phyloP scores from a whole-genome alignment of 768 basidiomycete genomes.

The Cubamyces lactineus region DNA sequence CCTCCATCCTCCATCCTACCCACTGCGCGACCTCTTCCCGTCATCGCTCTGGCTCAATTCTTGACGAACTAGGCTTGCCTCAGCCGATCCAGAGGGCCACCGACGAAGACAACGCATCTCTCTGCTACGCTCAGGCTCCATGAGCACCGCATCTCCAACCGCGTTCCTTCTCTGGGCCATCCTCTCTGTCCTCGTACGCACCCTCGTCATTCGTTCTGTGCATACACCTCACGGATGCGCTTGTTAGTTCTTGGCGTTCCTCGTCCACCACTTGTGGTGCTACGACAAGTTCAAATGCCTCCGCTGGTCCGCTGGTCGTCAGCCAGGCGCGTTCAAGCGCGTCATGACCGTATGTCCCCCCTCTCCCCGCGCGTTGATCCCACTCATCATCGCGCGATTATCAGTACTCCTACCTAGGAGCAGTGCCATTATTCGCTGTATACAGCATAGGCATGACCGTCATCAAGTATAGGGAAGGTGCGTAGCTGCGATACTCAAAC shows the following conservation, averaged over 20 bases:
- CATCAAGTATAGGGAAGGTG: slow-evolving; percentile 78
- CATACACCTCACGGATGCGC: neutral
- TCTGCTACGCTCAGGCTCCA: slow-evolving; percentile 33
- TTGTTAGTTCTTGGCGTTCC: slow-evolving; percentile 60
- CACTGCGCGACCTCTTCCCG: slow-evolving; percentile 4
- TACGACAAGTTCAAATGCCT: slow-evolving; percentile 80
- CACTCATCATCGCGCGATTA: neutral
- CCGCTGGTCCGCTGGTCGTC: slow-evolving; percentile 73
- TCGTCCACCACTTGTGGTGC: slow-evolving; percentile 76
- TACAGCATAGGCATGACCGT: slow-evolving; percentile 64
- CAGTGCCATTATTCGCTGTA: slow-evolving; percentile 65
- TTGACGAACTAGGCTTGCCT: neutral
- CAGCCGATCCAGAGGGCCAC: neutral
- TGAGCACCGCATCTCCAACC: slow-evolving; percentile 75
- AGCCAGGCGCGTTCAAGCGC: slow-evolving; percentile 84
- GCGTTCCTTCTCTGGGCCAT: slow-evolving; percentile 80
- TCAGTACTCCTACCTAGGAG: slow-evolving; percentile 77
- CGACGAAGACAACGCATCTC: neutral
- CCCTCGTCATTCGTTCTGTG: neutral
- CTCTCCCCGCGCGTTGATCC: neutral
- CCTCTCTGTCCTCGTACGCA: slow-evolving; percentile 62
- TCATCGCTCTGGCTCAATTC: neutral
- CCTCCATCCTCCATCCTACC: neutral
- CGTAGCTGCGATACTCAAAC: slow-evolving; percentile 27
- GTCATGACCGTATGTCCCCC: slow-evolving; percentile 78